Percentiles rank a stretch among this genome's conserved stretches.
Evolutionary conservation across 2,329 filamentous ascomycete species (phyloP).

Genomic region (Chaetomium olivaceum): DNA sequence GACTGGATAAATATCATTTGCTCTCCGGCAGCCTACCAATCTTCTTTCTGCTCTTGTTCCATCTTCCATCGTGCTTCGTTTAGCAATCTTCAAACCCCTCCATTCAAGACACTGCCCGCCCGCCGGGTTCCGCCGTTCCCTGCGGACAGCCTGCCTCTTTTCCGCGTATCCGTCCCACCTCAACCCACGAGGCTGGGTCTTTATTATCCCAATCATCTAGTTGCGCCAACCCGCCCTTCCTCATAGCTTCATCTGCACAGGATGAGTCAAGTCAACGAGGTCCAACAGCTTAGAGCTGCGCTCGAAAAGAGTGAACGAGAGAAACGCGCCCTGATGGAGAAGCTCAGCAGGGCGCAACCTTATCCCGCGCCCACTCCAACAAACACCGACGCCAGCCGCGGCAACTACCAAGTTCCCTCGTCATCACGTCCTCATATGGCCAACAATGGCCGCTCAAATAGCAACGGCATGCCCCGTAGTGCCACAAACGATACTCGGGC

Average conservation of each 20-base stretch:
- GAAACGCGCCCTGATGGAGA: constrained; percentile 18
- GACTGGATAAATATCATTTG: constrained; percentile 35
- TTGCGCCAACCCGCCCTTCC: background rate
- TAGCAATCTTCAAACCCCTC: constrained; percentile 9
- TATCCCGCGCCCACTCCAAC: constrained; percentile 11
- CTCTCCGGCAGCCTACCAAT: constrained; percentile 27
- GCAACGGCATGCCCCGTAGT: constrained; percentile 37
- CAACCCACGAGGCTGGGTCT: background rate
- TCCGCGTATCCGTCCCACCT: background rate
- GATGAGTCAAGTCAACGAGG: constrained; percentile 3
- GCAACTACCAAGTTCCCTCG: constrained; percentile 36
- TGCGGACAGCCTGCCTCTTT: constrained; percentile 1
- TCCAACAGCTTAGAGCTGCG: constrained; percentile 25
- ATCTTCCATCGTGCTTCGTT: constrained; percentile 24
- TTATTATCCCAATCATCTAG: background rate
- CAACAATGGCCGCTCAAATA: constrained; percentile 36
- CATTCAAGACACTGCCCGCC: background rate
- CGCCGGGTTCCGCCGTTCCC: background rate
- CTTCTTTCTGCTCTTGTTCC: constrained; percentile 24
- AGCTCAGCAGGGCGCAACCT: constrained; percentile 26
- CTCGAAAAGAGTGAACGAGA: constrained; percentile 26
- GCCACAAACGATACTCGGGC: constrained; percentile 8
- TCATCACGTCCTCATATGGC: constrained; percentile 26
- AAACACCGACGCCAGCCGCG: constrained; percentile 24
- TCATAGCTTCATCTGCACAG: background rate